Conservation (phyloP, 2,329 filamentous ascomycete species). For the Zymoseptoria crescenta region DNA sequence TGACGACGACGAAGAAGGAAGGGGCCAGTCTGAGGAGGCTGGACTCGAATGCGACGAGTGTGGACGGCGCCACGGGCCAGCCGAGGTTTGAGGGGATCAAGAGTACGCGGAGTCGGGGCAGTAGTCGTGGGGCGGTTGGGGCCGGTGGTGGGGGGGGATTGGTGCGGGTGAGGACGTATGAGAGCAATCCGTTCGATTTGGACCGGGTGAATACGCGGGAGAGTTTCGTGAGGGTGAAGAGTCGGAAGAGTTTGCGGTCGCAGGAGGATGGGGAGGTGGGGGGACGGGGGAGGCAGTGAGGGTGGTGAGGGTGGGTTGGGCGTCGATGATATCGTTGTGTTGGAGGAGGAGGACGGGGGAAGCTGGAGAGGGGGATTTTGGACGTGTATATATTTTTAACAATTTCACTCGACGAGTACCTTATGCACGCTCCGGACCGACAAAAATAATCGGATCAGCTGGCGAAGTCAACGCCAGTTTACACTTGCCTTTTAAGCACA, state of each 20-base stretch:
- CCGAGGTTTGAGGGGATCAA: background rate
- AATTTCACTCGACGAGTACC: no score
- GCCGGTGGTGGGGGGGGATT: background rate
- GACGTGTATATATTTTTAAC: no score
- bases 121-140: background rate
- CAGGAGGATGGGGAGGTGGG: background rate
- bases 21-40: background rate
- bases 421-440: no score
- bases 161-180: slow-evolving; percentile 20
- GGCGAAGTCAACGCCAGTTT: no score
- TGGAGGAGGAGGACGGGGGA: no score
- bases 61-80: background rate
- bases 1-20: background rate
- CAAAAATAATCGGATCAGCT: no score
- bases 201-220: slow-evolving; percentile 43
- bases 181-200: slow-evolving; percentile 41
- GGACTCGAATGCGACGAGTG: background rate
- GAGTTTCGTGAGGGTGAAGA: slow-evolving; percentile 29
- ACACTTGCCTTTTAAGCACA: no score
- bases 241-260: background rate
- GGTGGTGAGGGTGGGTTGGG: no score
- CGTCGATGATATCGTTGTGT: no score
- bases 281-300: background rate
- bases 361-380: no score
- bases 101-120: background rate